These are phyloP conservation scores for Herpetomonas samuelpessoai DNA, from an alignment of 208 protist genomes.

Conservation along the genomic window DNA sequence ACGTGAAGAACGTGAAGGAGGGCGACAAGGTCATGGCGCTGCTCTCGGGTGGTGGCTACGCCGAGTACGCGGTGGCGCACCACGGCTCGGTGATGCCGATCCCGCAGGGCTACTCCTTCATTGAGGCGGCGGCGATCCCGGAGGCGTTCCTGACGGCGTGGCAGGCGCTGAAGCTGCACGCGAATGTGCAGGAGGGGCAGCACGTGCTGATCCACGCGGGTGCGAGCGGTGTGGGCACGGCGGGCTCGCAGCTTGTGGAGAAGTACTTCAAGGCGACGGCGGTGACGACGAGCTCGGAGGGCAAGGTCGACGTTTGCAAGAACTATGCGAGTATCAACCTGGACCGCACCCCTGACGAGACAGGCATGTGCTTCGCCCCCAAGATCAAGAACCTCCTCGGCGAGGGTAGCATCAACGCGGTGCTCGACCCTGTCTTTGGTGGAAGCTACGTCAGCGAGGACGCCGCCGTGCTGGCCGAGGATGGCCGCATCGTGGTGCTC, in stretches of 20 bases:
- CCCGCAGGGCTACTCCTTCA: constrained; percentile 77
- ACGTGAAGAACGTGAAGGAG: constrained; percentile 66
- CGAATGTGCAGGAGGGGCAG: constrained; percentile 52
- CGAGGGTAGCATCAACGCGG: constrained; percentile 48
- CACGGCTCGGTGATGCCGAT: constrained; percentile 76
- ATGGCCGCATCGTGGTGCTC: constrained; percentile 67
- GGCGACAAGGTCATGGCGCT: constrained; percentile 89
- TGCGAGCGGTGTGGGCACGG: constrained; percentile 88
- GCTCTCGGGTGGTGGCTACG: constrained; percentile 89
- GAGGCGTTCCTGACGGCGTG: constrained; percentile 93
- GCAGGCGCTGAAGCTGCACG: constrained; percentile 81
- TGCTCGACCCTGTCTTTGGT: constrained; percentile 81
- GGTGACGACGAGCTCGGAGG: constrained; percentile 55
- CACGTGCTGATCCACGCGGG: constrained; percentile 87
- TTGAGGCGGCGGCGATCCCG: constrained; percentile 88
- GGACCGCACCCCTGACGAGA: constrained; percentile 61
- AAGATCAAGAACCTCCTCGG: constrained; percentile 58
- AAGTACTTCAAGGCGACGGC: constrained; percentile 70
- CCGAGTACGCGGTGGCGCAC: constrained; percentile 84
- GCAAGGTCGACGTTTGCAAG: constrained; percentile 77
- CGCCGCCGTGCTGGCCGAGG: constrained; percentile 48
- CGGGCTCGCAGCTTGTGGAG: constrained; percentile 77
- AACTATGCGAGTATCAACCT: constrained; percentile 51
- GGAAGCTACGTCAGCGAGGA: constrained; percentile 71
- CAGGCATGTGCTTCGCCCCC: constrained; percentile 55